phyloP scores from a whole-genome alignment of 2,329 filamentous ascomycete genomes.

The Zymoseptoria passerinii region DNA sequence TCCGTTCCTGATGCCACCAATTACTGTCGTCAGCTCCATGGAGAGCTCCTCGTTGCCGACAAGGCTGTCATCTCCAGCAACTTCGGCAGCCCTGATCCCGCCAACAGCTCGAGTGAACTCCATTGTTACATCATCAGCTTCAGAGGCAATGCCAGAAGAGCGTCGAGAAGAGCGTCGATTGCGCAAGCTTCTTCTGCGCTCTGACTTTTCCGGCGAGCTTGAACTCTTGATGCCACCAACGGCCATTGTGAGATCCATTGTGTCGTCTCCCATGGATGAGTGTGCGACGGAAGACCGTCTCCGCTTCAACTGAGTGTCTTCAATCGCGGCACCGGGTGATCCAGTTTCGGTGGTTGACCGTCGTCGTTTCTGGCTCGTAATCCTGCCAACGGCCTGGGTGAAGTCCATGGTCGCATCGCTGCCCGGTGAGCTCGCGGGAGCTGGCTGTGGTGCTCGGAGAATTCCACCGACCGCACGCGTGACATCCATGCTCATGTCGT shows the following conservation, averaged over 20 bases:
- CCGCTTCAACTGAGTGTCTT: conserved; percentile 24
- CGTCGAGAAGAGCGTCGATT: conserved; percentile 31
- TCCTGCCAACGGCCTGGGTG: conserved; percentile 47
- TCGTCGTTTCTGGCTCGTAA: conserved; percentile 39
- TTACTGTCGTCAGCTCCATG: conserved; percentile 46
- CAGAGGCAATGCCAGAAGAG: conserved; percentile 28
- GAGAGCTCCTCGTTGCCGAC: conserved; percentile 41
- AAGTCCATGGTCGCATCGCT: conserved; percentile 48
- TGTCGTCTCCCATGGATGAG: conserved; percentile 33
- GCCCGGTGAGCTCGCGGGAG: conserved; percentile 30
- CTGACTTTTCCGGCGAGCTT: conserved; percentile 18
- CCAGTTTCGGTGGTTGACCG: conserved; percentile 33
- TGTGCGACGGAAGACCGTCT: conserved; percentile 30
- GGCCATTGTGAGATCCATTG: conserved; percentile 35
- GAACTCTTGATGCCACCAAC: conserved; percentile 28
- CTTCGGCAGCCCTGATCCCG: conserved; percentile 24
- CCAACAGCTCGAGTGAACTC: conserved; percentile 50
- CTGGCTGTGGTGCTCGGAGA: conserved; percentile 39
- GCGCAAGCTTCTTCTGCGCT: conserved; percentile 26
- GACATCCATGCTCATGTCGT: conserved; percentile 88
- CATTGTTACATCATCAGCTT: conserved; percentile 44
- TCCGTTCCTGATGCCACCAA: conserved; percentile 36
- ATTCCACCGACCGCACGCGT: conserved; percentile 78
- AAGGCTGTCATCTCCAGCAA: conserved; percentile 18
- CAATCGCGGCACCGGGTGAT: conserved; percentile 21